Evolutionary conservation across 1,139 yeast species (phyloP), one percentile per base, ranked within the genome.

Genomic region (Blastobotrys persicus): DNA sequence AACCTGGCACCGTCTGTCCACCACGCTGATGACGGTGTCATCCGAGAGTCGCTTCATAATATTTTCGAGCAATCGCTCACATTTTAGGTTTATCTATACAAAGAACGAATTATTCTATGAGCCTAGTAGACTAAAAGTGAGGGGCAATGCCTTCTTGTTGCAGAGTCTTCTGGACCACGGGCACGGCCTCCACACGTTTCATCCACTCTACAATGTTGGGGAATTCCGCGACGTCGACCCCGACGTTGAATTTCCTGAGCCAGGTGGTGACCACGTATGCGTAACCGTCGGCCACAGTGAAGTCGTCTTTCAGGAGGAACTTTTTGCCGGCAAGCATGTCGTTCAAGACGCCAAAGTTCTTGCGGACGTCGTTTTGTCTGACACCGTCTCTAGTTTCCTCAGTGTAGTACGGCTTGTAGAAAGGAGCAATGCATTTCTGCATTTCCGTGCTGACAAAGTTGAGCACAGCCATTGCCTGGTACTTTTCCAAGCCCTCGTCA

Each of bases 1-100:
- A 67, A 59, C 53, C 57, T 69, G 13, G 72, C 73, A 4, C 73
- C 73, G 0, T 57, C 61, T 5, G 56, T 64, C 28, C 63, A 61
- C 40, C 52, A 55, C 14, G 55, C 59, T 20, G 63, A 62, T 44
- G 66, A 65, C n/a, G 64, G 57, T 13, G 47, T 57, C 32, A 61
- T 64, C 11, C 53, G 62, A 28, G 66, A 63, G 39, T 52, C 55
- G 20, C 54, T 65, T 19, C 48, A 50, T 28, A 48, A 45, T 13
- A 63, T 65, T 45, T 54, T 65, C 39, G 59, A 57, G 42, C 59
- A 62, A 37, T 56, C 65, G 12, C 49, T 62, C 51, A 46, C 44
- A 13, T 42, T 31, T 32, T 42, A 42, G 32, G 35, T 16, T n/a
- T n/a, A n/a, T n/a, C n/a, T 26, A 12, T 7, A 26, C 12, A 26